Evolutionary conservation across 306 rosid genomes (phyloP), one percentile per base, ranked within the genome.

Genomic region (Amphicarpaea edgeworthii): DNA sequence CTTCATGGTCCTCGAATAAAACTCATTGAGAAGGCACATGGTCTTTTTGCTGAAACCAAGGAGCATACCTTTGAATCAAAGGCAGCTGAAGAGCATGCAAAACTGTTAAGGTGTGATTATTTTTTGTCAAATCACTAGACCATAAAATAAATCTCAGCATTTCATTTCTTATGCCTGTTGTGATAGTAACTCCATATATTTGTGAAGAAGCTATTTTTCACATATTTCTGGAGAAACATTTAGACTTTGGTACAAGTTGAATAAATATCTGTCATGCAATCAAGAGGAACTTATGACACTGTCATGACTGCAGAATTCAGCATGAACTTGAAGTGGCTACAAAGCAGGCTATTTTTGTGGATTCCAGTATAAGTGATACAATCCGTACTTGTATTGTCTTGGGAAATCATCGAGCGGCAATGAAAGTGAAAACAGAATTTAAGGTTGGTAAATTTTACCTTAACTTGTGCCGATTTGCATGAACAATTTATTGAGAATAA

Each of bases 41-140:
- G 60, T 81, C 97, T 95, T 61, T 92, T 95, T 45, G 81, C 86
- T 10, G 96, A 90, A 90, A 90, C 97, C 53, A 94, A 92, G 90
- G 98, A 94, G 75, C 96, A 90, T 64, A 54, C 79, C 41, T 95
- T 95, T 79, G 98, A 95, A 83, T 83, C 92, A 47, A 95, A 95
- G 83, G 97, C 97, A 73, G 97, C 98, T 50, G 98, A 92, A 53
- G 98, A 95, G 91, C 98, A 95, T 84, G 93, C 97, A 64, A 95
- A 86, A 76, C 81, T 95, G 77, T 77, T 95, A 69, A 92, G 92
- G 98, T 92, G 64, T 78, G 90, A 34, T 77, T 38, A 58, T 15
- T 75, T 75, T 67, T 57, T 69, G 38, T 24, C 69, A 57, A 74
- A 62, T 37, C 40, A n/a, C 70, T 62, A 30, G 14, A 58, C 49